These are phyloP conservation scores for Naumovozyma baii DNA, from an alignment of 805 yeast species.

Conservation along the genomic window DNA sequence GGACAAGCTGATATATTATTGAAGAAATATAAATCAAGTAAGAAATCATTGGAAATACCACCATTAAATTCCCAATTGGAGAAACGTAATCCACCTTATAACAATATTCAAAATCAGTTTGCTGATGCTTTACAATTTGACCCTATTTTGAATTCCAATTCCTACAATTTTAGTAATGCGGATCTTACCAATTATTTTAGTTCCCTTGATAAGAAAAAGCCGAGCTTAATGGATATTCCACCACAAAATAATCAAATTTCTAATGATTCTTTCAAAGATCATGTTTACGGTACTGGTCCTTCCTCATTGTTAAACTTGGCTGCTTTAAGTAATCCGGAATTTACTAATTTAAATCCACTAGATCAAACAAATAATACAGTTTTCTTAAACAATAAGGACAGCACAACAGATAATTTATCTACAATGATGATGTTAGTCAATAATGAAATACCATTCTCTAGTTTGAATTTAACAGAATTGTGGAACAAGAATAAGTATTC, in stretches of 20 bases:
- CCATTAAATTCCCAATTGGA: too few relatives aligned
- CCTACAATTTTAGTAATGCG: conserved; percentile 9
- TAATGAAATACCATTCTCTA: conserved; percentile 7
- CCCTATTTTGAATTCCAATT: conserved; percentile 24
- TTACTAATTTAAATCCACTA: too few relatives aligned
- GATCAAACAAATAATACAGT: neutral
- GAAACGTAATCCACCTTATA: neutral
- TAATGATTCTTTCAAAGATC: conserved; percentile 16
- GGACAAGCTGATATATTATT: conserved; percentile 6
- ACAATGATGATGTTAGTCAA: conserved; percentile 9
- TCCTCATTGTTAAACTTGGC: conserved; percentile 12
- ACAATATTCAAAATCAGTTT: conserved; percentile 16
- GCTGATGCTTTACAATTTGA: conserved; percentile 27
- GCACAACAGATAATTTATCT: conserved; percentile 1
- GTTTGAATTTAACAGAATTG: conserved; percentile 2
- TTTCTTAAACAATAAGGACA: neutral
- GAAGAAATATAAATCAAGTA: conserved; percentile 10
- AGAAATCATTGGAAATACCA: too few relatives aligned
- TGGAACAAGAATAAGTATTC: neutral
- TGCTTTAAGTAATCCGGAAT: conserved; percentile 1
- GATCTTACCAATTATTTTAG: neutral
- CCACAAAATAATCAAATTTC: conserved; percentile 16
- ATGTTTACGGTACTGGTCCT: conserved; percentile 9
- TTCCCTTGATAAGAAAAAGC: too few relatives aligned
- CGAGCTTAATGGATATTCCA: too few relatives aligned